Evolutionary conservation across 768 basidiomycete genomes (phyloP).

Genomic region (Lactarius vividus): DNA sequence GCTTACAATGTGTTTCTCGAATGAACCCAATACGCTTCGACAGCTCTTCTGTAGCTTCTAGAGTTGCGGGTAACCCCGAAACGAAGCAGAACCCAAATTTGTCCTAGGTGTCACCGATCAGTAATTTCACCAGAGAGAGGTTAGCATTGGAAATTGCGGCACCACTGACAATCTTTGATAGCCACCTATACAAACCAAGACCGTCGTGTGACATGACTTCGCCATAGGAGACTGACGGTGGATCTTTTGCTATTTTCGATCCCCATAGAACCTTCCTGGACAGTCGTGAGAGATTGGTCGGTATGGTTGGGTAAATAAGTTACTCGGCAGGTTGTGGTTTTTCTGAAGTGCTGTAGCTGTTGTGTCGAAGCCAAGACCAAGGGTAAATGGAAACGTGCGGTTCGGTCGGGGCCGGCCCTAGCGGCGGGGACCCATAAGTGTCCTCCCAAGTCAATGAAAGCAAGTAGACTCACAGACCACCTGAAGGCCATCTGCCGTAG

Average conservation of each 20-base stretch:
- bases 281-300: background rate
- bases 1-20: slow-evolving; percentile 74
- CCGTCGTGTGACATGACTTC: slow-evolving; percentile 69
- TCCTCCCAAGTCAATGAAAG: background rate
- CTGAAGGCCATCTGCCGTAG: slow-evolving; percentile 61
- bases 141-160: background rate
- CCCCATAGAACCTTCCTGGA: slow-evolving; percentile 78
- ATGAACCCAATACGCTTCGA: slow-evolving; percentile 79
- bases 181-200: slow-evolving; percentile 73
- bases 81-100: slow-evolving; percentile 89
- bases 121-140: background rate
- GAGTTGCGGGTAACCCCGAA: slow-evolving; percentile 71
- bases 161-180: slow-evolving; percentile 68
- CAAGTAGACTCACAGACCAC: slow-evolving; percentile 59
- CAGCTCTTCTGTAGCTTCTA: slow-evolving; percentile 82
- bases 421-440: background rate
- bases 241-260: slow-evolving; percentile 64
- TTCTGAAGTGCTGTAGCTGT: slow-evolving; percentile 72
- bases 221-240: slow-evolving; percentile 70
- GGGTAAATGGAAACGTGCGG: slow-evolving; percentile 83
- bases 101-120: slow-evolving; percentile 48
- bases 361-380: slow-evolving; percentile 75
- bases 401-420: slow-evolving; percentile 53
- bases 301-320: slow-evolving; percentile 8
- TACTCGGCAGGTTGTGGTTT: slow-evolving; percentile 42